Evolutionary conservation across 306 rosid genomes (phyloP).

Genomic region (Lathyrus tuberosus): DNA sequence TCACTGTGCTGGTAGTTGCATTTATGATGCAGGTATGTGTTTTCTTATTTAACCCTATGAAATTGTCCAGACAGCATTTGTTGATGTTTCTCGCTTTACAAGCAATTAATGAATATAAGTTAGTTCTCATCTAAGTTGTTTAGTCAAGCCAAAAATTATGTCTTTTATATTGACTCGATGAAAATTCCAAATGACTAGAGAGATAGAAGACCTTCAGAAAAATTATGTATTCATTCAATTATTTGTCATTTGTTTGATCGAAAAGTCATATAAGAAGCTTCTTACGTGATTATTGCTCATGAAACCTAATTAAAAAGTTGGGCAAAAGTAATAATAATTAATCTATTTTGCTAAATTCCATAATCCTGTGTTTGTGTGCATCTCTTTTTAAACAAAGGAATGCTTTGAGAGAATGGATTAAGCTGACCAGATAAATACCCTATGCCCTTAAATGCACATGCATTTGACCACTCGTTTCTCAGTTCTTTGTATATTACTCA

Average conservation of each 20-base stretch:
- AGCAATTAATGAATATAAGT: neutral
- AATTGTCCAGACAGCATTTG: conserved; percentile 21
- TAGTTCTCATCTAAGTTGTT: conserved; percentile 4
- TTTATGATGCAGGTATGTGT: conserved; percentile 89
- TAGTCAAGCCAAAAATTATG: conserved; percentile 1
- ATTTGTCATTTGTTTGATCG: conserved; percentile 3
- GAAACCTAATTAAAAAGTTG: conserved; percentile 4
- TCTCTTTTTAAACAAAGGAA: neutral
- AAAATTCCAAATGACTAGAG: conserved; percentile 11
- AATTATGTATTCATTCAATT: neutral
- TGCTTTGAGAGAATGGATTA: neutral
- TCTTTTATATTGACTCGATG: neutral
- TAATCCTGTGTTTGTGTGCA: neutral
- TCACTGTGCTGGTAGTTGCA: conserved; percentile 89
- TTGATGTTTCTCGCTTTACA: neutral
- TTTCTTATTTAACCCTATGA: neutral
- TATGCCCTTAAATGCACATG: neutral
- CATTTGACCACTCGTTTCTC: neutral
- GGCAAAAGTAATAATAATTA: neutral
- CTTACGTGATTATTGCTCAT: neutral
- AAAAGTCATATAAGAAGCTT: conserved; percentile 7
- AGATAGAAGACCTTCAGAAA: neutral
- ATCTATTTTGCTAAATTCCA: neutral
- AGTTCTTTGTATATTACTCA: neutral
- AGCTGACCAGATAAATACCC: neutral